Evolutionary conservation across 345 rosid genomes (phyloP), one percentile per base, ranked within the genome.

Genomic region (Eucalyptus urophylla): DNA sequence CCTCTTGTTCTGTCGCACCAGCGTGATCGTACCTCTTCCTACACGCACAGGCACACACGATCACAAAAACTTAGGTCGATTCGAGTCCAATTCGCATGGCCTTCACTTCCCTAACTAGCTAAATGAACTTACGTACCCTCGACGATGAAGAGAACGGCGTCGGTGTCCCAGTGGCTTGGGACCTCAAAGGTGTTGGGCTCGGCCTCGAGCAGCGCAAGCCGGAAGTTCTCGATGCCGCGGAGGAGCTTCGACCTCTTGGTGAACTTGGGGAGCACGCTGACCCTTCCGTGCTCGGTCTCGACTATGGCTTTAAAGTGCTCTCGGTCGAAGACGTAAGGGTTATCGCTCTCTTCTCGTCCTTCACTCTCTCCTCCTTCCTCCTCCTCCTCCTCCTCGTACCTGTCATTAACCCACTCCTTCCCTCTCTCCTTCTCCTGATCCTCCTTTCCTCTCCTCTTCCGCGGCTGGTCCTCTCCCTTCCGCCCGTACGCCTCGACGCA

Each of bases 101-200:
- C 49, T 60, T 43, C 47, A 25, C 58, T 37, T 87, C 33, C 31
- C 87, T 45, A 49, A 47, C 51, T 24, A 49, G 53, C 16, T 29
- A 31, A 49, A 0, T 87, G n/a, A 89, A 56, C 15, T 58, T 19
- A 37, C 85, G 43, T 88, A 89, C 96, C 95, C 87, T 88, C 53
- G 27, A 89, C 88, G 24, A 94, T 92, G 56, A 93, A 65, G 86
- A 92, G 40, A 72, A 94, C 45, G 24, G 50, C 89, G 14, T 94
- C 92, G 50, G 95, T 92, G 87, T 95, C 97, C 80, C 80, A 88
- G 67, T 94, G 95, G 65, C 45, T 86, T 11, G 94, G 95, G 33
- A 89, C 67, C 3, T 92, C 31, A 33, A 94, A 93, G 17, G 92
- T 87, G 29, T 90, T 87, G 14, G 95, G 94, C 80, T 91, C 88